Evolutionary conservation across 2,329 filamentous ascomycete species (phyloP), one percentile per base, ranked within the genome.

Genomic region (Nothopassalora personata): DNA sequence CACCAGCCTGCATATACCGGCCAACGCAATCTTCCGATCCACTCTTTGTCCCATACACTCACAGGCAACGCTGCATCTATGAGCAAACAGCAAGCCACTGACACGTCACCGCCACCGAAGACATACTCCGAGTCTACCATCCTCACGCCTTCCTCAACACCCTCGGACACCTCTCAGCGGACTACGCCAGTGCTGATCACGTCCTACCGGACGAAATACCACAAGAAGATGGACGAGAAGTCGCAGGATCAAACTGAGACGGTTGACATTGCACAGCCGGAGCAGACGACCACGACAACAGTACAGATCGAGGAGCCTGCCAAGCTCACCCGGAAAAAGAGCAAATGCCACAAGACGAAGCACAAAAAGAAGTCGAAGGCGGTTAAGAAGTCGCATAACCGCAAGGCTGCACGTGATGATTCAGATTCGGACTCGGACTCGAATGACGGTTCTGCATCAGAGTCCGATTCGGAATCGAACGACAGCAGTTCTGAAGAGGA

Each of bases 51-150:
- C 34, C 6, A 34, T 31, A 48, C n/a, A 47, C 36, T 15, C 28
- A 51, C 15, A n/a, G 30, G n/a, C 10, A n/a, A 13, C 33, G 95
- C 91, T 95, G 64, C 63, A 60, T 60, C 59, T 54, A 68, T 68
- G 64, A 68, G 64, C 66, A 61, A 60, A 61, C 62, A 60, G 59
- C 46, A 46, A 48, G 57, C 54, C 54, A 62, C 61, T 60, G 59
- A 64, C 63, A 65, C 64, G 57, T 64, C 61, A 60, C 58, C 58
- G 56, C 60, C 60, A 28, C 60, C 45, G 30, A 58, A 59, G 13
- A 56, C 64, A 31, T 56, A 59, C 47, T 56, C 61, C 45, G 64
- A 61, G 15, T 59, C 64, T 10, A 53, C 59, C 50, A 56, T 63
- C 27, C 62, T 63, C 39, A 69, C 67, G 23, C 66, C 68, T 31